Evolutionary conservation across 371 early-diverging fungal species (phyloP), one percentile per base, ranked within the genome.

Genomic region (Circinella minor): DNA sequence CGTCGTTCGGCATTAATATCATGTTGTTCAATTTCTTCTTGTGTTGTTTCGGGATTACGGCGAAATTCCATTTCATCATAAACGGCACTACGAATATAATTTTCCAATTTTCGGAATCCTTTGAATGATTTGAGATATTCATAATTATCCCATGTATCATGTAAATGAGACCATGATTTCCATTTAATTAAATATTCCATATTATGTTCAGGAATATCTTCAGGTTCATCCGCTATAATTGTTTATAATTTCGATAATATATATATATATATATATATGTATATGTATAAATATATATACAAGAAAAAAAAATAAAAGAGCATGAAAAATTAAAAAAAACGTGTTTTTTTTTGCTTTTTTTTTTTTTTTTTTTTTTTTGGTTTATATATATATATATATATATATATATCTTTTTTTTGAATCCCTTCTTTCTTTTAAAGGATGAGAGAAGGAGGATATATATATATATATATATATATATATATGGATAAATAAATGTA

Each of bases 111-210:
- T 55, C 93, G 89, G 79, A 89, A 93, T 0, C 98, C 98, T 78
- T 95, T 96, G 73, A 87, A 88, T 9, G 86, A 81, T 14, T 78
- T 79, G 34, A 98, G 87, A 39, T 84, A 80, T 11, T 80, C 81
- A 55, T 85, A 87, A 0, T 80, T 81, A 68, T 96, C 93, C 99
- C 99, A 99, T 1, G 97, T 95, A 63, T 95, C 91, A 74, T 96
- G 95, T 55, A 95, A 81, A 81, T 96, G 96, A 6, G 96, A 94
- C 86, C 89, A 90, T 4, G 91, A 89, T 77, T 92, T 92, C 98
- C 98, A 99, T 74, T 99, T 98, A 74, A 99, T 88, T 11, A 91
- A 84, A 68, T 90, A 98, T 80, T 95, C 93, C 71, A 92, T 74
- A 65, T 92, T 91, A 39, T 66, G 73, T 65, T 87, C 86, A 36